Conservation (phyloP, 225 moss, liverwort and hornwort species). For the Physcomitrium patens region DNA sequence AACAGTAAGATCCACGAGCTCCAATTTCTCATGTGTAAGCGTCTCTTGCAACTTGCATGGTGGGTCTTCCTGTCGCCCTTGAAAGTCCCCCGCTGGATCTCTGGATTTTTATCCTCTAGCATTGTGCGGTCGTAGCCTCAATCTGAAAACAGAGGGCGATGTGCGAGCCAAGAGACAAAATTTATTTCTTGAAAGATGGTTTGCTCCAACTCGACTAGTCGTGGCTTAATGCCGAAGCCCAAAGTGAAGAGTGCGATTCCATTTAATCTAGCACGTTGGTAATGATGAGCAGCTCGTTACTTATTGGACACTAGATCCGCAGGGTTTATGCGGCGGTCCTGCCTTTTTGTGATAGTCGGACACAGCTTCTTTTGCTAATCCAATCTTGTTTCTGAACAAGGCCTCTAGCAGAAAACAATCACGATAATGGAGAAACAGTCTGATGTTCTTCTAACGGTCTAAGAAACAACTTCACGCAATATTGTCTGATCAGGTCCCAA, state of each 20-base stretch:
- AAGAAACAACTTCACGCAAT: no score
- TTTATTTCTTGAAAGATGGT: neutral
- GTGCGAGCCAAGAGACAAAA: neutral
- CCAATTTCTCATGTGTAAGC: constrained; percentile 16
- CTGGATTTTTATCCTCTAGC: neutral
- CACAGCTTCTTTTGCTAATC: neutral
- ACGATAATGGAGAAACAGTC: neutral
- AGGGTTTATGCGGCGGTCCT: neutral
- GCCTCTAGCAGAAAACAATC: neutral
- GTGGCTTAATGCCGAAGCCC: neutral
- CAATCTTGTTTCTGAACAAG: neutral
- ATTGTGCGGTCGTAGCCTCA: neutral
- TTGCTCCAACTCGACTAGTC: neutral
- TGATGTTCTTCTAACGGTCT: neutral
- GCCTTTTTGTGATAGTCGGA: neutral
- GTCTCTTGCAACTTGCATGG: constrained; percentile 5
- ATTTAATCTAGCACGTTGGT: neutral
- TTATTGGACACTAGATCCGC: neutral
- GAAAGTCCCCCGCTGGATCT: neutral
- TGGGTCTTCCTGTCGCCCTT: neutral
- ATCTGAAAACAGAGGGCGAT: neutral
- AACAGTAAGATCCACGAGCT: neutral
- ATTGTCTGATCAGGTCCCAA: no score
- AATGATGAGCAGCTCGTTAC: neutral
- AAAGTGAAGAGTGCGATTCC: neutral